phyloP scores from a whole-genome alignment of 306 rosid genomes.

The Pyrus communis region DNA sequence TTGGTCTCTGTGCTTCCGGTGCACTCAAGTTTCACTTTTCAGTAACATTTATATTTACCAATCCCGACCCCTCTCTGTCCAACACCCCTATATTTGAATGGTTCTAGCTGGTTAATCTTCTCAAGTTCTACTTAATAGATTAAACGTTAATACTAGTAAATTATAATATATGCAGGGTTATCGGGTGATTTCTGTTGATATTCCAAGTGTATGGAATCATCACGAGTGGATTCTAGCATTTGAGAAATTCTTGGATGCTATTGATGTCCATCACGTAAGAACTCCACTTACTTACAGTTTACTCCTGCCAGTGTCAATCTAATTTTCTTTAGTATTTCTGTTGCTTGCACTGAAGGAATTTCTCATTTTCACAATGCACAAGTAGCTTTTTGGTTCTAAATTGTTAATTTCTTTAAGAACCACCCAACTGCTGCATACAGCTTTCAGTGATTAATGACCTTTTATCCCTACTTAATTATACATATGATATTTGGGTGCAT shows the following conservation, averaged over 20 bases:
- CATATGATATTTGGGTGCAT: background rate
- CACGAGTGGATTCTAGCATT: conserved; percentile 92
- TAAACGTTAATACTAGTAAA: background rate
- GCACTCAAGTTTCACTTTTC: too few species aligned
- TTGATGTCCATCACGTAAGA: conserved; percentile 89
- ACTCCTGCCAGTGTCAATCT: background rate
- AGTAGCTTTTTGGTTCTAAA: background rate
- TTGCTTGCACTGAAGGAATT: background rate
- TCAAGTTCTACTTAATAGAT: background rate
- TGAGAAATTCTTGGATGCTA: conserved; percentile 97
- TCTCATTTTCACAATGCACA: background rate
- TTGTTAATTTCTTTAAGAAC: background rate
- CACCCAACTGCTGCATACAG: background rate
- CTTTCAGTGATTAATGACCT: background rate
- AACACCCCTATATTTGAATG: too few species aligned
- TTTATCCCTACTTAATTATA: background rate
- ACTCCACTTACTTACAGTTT: conserved; percentile 1
- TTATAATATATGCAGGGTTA: conserved; percentile 59
- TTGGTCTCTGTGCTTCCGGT: too few species aligned
- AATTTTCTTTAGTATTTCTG: background rate
- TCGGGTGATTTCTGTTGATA: conserved; percentile 89
- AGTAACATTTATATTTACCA: too few species aligned
- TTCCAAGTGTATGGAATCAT: conserved; percentile 91
- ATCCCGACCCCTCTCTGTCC: too few species aligned
- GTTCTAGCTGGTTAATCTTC: background rate